Conservation (phyloP, 768 basidiomycete genomes). For the Mycena vulgaris region DNA sequence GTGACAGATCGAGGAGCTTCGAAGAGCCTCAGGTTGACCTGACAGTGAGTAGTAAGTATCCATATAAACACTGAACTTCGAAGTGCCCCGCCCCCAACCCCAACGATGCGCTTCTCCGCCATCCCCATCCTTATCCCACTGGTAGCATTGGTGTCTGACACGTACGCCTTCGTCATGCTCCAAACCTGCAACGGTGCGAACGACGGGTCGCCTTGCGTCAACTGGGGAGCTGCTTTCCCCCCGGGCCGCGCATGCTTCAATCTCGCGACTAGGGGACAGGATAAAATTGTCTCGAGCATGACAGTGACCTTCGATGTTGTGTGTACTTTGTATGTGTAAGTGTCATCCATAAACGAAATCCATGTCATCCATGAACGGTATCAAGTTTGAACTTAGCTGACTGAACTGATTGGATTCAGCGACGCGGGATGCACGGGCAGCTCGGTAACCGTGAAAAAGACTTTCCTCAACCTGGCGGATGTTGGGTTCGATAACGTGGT, state of each 20-base stretch:
- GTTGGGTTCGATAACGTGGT: conserved; percentile 18
- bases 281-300: conserved; percentile 24
- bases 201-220: conserved; percentile 23
- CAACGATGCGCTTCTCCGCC: conserved; percentile 12
- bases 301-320: conserved; percentile 6
- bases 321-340: conserved; percentile 20
- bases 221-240: conserved; percentile 14
- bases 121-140: conserved; percentile 3
- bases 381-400: conserved; percentile 1
- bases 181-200: conserved; percentile 18
- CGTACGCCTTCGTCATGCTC: conserved; percentile 13
- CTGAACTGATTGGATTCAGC: conserved; percentile 12
- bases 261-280: conserved; percentile 20
- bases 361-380: conserved; percentile 1
- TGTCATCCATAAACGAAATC: not conserved
- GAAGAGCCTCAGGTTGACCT: not conserved
- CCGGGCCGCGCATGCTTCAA: conserved; percentile 26
- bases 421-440: conserved; percentile 19
- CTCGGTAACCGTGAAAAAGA: not conserved
- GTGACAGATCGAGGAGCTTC: not conserved
- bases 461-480: conserved; percentile 14
- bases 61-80: conserved; percentile 14
- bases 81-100: not conserved
- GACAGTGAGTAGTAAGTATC: not conserved
- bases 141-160: not conserved